These are phyloP conservation scores for Trichosanthes cucumerina DNA, from an alignment of 306 rosid species.

Conservation along the genomic window DNA sequence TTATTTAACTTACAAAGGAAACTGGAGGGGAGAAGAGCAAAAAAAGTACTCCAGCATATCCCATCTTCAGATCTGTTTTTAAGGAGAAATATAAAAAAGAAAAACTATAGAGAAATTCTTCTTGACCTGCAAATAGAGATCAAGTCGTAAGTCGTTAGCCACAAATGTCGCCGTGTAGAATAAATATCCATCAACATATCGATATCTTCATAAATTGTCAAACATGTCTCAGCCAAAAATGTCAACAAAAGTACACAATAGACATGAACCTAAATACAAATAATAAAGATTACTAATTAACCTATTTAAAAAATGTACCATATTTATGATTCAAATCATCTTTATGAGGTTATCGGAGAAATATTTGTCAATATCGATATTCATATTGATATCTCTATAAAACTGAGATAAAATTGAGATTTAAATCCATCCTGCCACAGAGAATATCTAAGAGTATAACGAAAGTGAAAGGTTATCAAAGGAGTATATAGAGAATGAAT, in stretches of 20 bases:
- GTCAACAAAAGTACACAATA: not conserved
- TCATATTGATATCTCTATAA: too few species aligned
- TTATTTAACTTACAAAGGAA: not conserved
- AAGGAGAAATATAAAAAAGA: not conserved
- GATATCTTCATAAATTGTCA: too few species aligned
- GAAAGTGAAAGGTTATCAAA: not conserved
- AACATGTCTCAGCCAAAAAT: not conserved
- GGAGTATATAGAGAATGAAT: not conserved
- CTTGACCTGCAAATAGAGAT: not conserved
- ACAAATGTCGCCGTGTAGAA: not conserved
- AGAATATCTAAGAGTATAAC: not conserved
- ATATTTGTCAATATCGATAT: too few species aligned
- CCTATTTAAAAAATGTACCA: not conserved
- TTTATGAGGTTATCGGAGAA: not conserved
- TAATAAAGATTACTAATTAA: not conserved
- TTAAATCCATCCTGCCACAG: not conserved
- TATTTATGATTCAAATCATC: not conserved
- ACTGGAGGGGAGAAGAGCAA: not conserved
- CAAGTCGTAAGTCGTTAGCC: not conserved
- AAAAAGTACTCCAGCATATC: not conserved
- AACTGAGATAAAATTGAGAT: too few species aligned
- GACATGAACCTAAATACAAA: not conserved
- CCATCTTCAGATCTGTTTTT: not conserved
- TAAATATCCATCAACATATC: too few species aligned
- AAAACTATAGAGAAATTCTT: not conserved